Base-by-base conservation (phyloP, 192 early-diverging fungal genomes). In the Entophlyctis luteolus region DNA sequence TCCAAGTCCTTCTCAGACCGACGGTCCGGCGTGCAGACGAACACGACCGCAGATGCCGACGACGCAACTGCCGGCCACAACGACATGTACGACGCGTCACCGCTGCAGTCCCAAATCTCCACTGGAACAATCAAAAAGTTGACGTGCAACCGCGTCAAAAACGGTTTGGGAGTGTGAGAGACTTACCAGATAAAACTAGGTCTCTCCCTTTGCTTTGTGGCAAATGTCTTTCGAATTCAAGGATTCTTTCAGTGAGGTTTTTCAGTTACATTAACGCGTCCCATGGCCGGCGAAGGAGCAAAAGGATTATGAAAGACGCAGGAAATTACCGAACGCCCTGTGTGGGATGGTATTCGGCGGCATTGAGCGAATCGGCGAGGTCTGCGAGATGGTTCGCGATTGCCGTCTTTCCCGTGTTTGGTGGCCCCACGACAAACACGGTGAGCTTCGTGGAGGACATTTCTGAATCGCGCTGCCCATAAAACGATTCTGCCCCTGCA, bases 21-120 rank as follows among this genome's bases (percentile, higher is more conserved):
- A 18, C 42, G 38, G 4, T 81, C 79, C 6, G 72, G 67, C 8
- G 75, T 28, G 23, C 54, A 60, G 4, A 78, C 62, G 54, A 72
- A 73, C 42, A 81, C 38, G n/a, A 68, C 73, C 2, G 57, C 75
- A 29, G 72, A 55, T 20, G 75, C 75, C 4, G 59, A 48, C 16
- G 65, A 59, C 29, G 79, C 52, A 32, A 80, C 65, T 28, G 75
- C 59, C 32, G 59, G 68, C 79, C 74, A 76, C 20, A 48, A 32
- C 29, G 45, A 69, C 45, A 70, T 63, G 35, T 66, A 70, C 57
- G 70, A 35, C 10, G 71, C 59, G 62, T 81, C 72, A 14, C 79
- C 79, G 48, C 71, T 72, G 66, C 79, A 81, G 59, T 81, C 79
- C 79, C 79, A 81, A 33, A 76, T 46, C 53, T 81, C 79, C 10